Evolutionary conservation across 2,329 filamentous ascomycete genomes (phyloP).

Genomic region (Bisporella sp.): DNA sequence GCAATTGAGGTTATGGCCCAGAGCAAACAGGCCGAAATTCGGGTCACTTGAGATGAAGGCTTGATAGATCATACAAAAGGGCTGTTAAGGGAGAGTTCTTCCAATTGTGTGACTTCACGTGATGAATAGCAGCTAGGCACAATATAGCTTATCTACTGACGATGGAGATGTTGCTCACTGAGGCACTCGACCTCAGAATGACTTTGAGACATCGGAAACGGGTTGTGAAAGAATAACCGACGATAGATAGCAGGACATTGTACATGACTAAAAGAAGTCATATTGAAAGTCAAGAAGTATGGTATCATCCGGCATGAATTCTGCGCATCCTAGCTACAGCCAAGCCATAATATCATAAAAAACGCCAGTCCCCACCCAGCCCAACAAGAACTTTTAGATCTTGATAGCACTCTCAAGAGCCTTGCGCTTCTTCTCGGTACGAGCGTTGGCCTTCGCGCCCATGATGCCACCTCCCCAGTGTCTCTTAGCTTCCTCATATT

Average conservation of each 20-base stretch:
- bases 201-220: too few relatives aligned
- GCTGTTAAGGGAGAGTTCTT: too few relatives aligned
- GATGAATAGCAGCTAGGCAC: too few relatives aligned
- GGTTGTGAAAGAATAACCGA: too few relatives aligned
- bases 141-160: too few relatives aligned
- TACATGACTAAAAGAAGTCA: neutral
- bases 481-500: slow-evolving; percentile 84
- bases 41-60: too few relatives aligned
- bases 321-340: slow-evolving; percentile 24
- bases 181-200: too few relatives aligned
- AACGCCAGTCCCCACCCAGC: slow-evolving; percentile 21
- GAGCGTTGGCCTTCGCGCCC: slow-evolving; percentile 83
- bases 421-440: slow-evolving; percentile 66
- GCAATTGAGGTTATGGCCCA: too few relatives aligned
- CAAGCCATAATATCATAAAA: slow-evolving; percentile 28
- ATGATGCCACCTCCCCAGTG: slow-evolving; percentile 99
- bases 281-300: slow-evolving; percentile 12
- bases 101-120: too few relatives aligned
- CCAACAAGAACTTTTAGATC: slow-evolving; percentile 59
- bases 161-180: too few relatives aligned
- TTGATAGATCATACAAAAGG: too few relatives aligned
- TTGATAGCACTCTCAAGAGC: slow-evolving; percentile 91
- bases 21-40: too few relatives aligned
- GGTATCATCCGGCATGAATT: slow-evolving; percentile 29
- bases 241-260: neutral